Percentiles rank a stretch among this genome's conserved stretches.
phyloP scores from a whole-genome alignment of 2,329 filamentous ascomycete species.

The Byssothecium circinans region DNA sequence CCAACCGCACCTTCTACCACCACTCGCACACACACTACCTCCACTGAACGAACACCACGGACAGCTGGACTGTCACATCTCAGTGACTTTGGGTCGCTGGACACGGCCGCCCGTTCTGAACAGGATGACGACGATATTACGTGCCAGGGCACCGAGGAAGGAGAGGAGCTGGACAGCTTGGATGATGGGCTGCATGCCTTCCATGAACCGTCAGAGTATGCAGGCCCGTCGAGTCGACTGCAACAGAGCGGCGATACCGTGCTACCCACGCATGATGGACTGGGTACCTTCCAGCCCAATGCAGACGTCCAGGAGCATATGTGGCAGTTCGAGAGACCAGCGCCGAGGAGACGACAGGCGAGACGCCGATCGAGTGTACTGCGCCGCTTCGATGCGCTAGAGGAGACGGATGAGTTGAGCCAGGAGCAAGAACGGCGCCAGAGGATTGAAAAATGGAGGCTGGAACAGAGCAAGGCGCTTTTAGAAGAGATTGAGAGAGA shows the following conservation, averaged over 20 bases:
- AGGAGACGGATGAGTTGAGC: constrained; percentile 55
- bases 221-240: constrained; percentile 48
- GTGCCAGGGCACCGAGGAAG: constrained; percentile 52
- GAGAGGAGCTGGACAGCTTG: constrained; percentile 86
- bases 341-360: constrained; percentile 61
- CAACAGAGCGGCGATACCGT: constrained; percentile 66
- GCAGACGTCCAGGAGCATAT: constrained; percentile 75
- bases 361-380: constrained; percentile 61
- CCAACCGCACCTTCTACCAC: constrained; percentile 60
- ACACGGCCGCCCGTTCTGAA: constrained; percentile 65
- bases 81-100: constrained; percentile 79
- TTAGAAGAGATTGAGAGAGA: constrained; percentile 88
- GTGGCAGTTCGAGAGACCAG: constrained; percentile 86
- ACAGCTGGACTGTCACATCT: constrained; percentile 71
- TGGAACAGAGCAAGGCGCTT: constrained; percentile 85
- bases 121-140: constrained; percentile 45
- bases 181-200: constrained; percentile 92
- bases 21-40: constrained; percentile 69
- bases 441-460: constrained; percentile 86
- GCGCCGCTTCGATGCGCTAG: constrained; percentile 57
- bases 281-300: constrained; percentile 78
- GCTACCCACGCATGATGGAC: constrained; percentile 87
- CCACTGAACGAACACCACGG: constrained; percentile 64
- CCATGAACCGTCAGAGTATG: constrained; percentile 59
- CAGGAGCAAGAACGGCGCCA: constrained; percentile 72